These are phyloP conservation scores for Leishmania arabica DNA, from an alignment of 208 protist genomes.

Conservation along the genomic window DNA sequence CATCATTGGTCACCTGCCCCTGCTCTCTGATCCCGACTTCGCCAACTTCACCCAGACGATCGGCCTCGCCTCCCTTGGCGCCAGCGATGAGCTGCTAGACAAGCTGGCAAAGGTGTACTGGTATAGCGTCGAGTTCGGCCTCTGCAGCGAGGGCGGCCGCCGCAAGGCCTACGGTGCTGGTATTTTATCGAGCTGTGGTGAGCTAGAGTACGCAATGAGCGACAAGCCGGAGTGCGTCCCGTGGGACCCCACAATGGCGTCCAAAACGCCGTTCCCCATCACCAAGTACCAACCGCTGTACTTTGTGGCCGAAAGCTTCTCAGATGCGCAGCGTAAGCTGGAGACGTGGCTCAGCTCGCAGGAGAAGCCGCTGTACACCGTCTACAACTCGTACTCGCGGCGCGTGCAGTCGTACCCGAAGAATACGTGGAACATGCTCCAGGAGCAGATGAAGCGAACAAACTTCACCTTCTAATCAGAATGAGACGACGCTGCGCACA, in stretches of 20 bases:
- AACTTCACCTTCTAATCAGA: conserved; percentile 39
- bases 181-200: conserved; percentile 94
- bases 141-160: conserved; percentile 90
- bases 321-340: conserved; percentile 88
- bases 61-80: conserved; percentile 97
- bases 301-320: conserved; percentile 94
- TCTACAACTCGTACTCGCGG: conserved; percentile 93
- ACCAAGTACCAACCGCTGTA: conserved; percentile 95
- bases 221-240: conserved; percentile 51
- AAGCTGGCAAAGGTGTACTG: conserved; percentile 94
- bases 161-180: conserved; percentile 95
- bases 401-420: conserved; percentile 80
- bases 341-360: conserved; percentile 77
- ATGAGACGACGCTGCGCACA: neutral
- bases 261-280: conserved; percentile 87
- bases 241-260: conserved; percentile 71
- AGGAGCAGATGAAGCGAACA: conserved; percentile 44
- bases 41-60: conserved; percentile 97
- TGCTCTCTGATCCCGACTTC: conserved; percentile 96
- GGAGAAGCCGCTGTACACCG: conserved; percentile 81
- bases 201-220: conserved; percentile 80
- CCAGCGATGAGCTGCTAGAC: conserved; percentile 93
- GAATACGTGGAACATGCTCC: conserved; percentile 68
- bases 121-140: conserved; percentile 97
- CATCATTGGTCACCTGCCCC: conserved; percentile 95